phyloP scores from a whole-genome alignment of 768 basidiomycete species.

The Butyriboletus loyo region DNA sequence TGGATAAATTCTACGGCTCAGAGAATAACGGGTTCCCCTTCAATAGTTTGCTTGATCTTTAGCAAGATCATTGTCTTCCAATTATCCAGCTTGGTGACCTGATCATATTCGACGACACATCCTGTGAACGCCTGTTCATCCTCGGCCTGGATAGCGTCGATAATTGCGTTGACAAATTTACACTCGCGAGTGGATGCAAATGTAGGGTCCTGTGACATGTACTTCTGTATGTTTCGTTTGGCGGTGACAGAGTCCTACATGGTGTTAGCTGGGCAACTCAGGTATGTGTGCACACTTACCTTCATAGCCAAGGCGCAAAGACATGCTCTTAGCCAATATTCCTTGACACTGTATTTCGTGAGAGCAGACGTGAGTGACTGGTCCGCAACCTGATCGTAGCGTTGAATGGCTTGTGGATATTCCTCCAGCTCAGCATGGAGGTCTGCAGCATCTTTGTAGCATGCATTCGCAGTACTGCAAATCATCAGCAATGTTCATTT shows the following conservation, averaged over 20 bases:
- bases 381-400: constrained; percentile 88
- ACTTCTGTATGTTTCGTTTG: constrained; percentile 73
- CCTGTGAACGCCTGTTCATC: constrained; percentile 75
- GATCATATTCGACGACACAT: constrained; percentile 89
- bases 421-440: constrained; percentile 87
- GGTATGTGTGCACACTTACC: constrained; percentile 44
- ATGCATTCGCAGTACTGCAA: constrained; percentile 86
- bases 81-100: constrained; percentile 88
- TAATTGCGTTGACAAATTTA: constrained; percentile 77
- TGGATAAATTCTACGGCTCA: constrained; percentile 10
- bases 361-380: constrained; percentile 75
- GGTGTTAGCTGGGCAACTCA: constrained; percentile 8
- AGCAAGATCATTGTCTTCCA: constrained; percentile 94
- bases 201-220: constrained; percentile 76
- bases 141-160: constrained; percentile 72
- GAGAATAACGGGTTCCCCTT: constrained; percentile 48
- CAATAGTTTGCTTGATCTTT: constrained; percentile 81
- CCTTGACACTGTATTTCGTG: constrained; percentile 99
- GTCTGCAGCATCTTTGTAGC: constrained; percentile 96
- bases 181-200: constrained; percentile 89
- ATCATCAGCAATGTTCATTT: constrained; percentile 1
- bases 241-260: constrained; percentile 80
- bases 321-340: constrained; percentile 88
- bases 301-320: constrained; percentile 87
- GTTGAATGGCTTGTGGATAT: constrained; percentile 78